Evolutionary conservation across 2,329 filamentous ascomycete species (phyloP).

Genomic region (Hypoxylon sp.): DNA sequence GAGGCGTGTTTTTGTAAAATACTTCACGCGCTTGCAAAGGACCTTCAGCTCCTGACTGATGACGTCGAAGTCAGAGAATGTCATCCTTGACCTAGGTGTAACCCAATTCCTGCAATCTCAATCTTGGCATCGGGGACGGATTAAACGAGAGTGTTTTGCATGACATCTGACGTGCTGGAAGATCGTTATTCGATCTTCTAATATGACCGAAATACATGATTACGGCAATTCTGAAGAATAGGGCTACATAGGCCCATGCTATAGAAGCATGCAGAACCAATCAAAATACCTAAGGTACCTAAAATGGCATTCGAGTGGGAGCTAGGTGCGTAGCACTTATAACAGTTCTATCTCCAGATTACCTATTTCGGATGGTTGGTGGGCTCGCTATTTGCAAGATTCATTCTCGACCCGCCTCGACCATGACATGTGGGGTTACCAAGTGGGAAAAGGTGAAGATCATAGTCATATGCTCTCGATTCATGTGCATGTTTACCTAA

Average conservation of each 20-base stretch:
- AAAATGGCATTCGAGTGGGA: not conserved
- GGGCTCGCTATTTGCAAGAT: slow-evolving; percentile 10
- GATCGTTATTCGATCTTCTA: too few relatives aligned
- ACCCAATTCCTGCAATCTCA: slow-evolving; percentile 7
- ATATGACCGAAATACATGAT: not conserved
- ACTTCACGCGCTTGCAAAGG: not conserved
- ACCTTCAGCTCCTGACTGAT: slow-evolving; percentile 13
- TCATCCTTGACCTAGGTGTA: slow-evolving; percentile 15
- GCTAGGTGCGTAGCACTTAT: not conserved
- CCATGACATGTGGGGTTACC: slow-evolving; percentile 23
- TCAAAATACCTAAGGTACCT: slow-evolving; percentile 4
- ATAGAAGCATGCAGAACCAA: not conserved
- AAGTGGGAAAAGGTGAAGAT: slow-evolving; percentile 11
- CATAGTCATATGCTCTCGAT: not conserved
- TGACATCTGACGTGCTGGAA: not conserved
- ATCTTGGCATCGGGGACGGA: slow-evolving; percentile 9
- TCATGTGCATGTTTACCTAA: not conserved
- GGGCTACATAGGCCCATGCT: not conserved
- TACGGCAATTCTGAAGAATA: not conserved
- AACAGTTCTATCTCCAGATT: not conserved
- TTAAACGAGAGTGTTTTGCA: slow-evolving; percentile 3
- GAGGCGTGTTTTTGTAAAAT: slow-evolving; percentile 7
- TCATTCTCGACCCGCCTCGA: slow-evolving; percentile 14
- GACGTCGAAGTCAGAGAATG: slow-evolving; percentile 26
- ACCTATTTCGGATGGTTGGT: not conserved